Evolutionary conservation across 2,329 filamentous ascomycete species (phyloP).

Genomic region (Diaporthe sp.): DNA sequence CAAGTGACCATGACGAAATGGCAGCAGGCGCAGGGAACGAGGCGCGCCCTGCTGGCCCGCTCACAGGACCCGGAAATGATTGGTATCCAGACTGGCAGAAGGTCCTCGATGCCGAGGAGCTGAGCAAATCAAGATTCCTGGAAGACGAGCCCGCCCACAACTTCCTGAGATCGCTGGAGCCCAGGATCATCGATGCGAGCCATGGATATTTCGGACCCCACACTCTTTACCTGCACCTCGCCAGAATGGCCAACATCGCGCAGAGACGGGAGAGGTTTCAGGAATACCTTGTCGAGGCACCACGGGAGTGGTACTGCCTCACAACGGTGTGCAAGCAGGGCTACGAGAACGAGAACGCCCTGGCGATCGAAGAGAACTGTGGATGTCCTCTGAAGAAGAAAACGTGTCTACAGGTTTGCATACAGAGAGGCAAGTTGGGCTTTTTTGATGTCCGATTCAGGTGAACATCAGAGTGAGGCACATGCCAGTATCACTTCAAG

Average conservation of each 20-base stretch:
- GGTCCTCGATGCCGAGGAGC: not conserved
- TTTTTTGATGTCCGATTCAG: not conserved
- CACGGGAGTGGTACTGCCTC: not conserved
- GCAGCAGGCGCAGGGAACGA: rapidly evolving
- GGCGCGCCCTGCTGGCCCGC: not conserved
- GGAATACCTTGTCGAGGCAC: not conserved
- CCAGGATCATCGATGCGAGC: not conserved
- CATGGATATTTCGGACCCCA: not conserved
- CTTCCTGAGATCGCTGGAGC: not conserved
- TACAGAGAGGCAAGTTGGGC: not conserved
- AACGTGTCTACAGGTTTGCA: not conserved
- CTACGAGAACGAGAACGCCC: not conserved
- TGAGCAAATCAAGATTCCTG: not conserved
- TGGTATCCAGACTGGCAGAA: no score
- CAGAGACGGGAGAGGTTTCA: not conserved
- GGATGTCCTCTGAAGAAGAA: not conserved
- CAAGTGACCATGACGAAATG: not conserved
- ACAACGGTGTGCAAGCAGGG: not conserved
- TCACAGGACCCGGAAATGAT: no score
- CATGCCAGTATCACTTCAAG: not conserved
- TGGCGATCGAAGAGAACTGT: not conserved
- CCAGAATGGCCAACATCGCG: not conserved
- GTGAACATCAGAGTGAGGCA: not conserved
- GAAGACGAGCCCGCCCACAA: not conserved
- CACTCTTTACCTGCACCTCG: not conserved